Evolutionary conservation across 495 filamentous ascomycete species (phyloP).

Genomic region (Aspergillus heteromorphus): DNA sequence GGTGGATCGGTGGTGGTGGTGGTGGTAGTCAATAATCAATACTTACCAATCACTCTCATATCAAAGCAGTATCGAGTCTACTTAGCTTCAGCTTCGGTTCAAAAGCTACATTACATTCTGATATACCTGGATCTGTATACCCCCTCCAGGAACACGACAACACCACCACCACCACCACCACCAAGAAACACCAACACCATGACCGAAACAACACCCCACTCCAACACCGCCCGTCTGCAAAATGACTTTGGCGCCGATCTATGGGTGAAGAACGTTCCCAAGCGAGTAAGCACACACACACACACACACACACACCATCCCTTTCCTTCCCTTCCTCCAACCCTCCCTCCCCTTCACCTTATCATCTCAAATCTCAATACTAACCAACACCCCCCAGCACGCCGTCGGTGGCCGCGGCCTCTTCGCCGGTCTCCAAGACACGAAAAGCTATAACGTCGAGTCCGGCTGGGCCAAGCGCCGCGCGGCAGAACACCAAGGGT

Average conservation of each 20-base stretch:
- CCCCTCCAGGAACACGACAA: too few relatives aligned
- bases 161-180: not conserved
- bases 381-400: constrained; percentile 28
- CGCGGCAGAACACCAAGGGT: constrained; percentile 2
- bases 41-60: too few relatives aligned
- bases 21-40: not conserved
- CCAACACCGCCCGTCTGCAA: constrained; percentile 24
- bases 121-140: too few relatives aligned
- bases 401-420: constrained; percentile 41
- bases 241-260: constrained; percentile 40
- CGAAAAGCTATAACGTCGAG: constrained; percentile 42
- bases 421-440: constrained; percentile 42
- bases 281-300: constrained; percentile 30
- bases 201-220: constrained; percentile 4
- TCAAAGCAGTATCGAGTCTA: too few relatives aligned
- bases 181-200: not conserved
- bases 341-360: not conserved
- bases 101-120: too few relatives aligned
- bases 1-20: not conserved
- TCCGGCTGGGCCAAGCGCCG: constrained; percentile 33
- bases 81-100: too few relatives aligned
- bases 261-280: constrained; percentile 23
- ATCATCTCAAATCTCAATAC: too few relatives aligned
- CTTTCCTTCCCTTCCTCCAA: not conserved
- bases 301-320: too few relatives aligned